phyloP scores from a whole-genome alignment of 768 basidiomycete genomes.

The Lentinula detonsa region DNA sequence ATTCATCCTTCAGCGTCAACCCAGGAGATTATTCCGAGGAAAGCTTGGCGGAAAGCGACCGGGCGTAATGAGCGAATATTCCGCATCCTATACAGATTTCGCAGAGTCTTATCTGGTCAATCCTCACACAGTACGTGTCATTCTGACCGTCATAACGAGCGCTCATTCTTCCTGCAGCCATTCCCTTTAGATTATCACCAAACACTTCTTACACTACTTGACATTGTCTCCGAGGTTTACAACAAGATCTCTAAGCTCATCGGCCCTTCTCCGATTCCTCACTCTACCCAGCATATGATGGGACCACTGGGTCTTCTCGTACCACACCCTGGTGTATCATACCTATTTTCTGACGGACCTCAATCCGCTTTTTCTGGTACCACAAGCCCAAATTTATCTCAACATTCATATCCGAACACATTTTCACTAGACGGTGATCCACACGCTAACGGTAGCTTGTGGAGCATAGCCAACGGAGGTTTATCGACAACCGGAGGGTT shows the following conservation, averaged over 20 bases:
- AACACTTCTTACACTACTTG: conserved; percentile 81
- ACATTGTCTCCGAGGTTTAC: conserved; percentile 86
- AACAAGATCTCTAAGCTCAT: conserved; percentile 81
- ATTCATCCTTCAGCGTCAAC: conserved; percentile 15
- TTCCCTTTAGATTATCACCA: conserved; percentile 88
- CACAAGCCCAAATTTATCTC: conserved; percentile 18
- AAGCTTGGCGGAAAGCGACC: conserved; percentile 38
- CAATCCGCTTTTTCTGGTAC: conserved; percentile 12
- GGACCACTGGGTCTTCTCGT: conserved; percentile 70
- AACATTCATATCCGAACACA: conserved; percentile 19
- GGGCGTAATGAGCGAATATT: conserved; percentile 53
- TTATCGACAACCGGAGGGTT: conserved; percentile 17
- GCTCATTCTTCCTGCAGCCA: conserved; percentile 43
- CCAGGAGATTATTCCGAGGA: conserved; percentile 9
- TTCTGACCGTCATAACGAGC: neutral
- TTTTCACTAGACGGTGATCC: conserved; percentile 3
- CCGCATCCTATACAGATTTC: conserved; percentile 51
- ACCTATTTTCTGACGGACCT: conserved; percentile 54
- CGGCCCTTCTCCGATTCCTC: conserved; percentile 73
- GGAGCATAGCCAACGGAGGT: conserved; percentile 63
- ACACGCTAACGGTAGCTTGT: conserved; percentile 49
- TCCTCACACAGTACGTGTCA: conserved; percentile 61
- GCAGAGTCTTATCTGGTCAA: conserved; percentile 60
- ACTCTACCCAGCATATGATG: conserved; percentile 63
- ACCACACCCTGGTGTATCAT: conserved; percentile 79